Base-by-base conservation (phyloP, 257 asterid genomes). In the Petunia secreta region DNA sequence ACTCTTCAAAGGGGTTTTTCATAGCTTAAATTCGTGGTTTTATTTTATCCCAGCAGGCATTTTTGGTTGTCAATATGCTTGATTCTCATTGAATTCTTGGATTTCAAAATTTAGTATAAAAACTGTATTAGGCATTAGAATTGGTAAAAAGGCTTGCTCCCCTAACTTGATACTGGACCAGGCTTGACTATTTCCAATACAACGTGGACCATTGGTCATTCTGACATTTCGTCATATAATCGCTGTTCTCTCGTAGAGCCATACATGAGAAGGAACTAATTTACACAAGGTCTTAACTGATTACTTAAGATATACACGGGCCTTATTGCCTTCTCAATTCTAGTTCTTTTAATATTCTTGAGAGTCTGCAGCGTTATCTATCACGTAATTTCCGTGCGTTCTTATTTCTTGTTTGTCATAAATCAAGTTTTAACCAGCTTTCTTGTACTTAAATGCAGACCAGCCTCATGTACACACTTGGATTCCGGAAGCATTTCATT, bases 381-480 rank as follows among this genome's bases (percentile, higher is more conserved):
- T 15, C n/a, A 52, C 8, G 15, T 36, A 59, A 9, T 50, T 55
- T 41, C 37, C 16, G 13, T n/a, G 0, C 36, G 44, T 16, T 37
- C 2, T 77, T 6, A 1, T 58, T 13, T 55, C 53, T n/a, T 6
- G 10, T 13, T 54, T 43, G 36, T 40, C 50, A 6, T 16, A 11
- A 7, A 3, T 3, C 38, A 14, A 11, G 41, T 5, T 54, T 50
- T 53, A n/a, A 50, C 4, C 54, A 2, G 6, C 10, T 60, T 34
- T 8, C 43, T 68, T 16, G 10, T 4, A 10, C 81, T 84, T 80
- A 43, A 79, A 75, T 89, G 93, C 97, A 95, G 99, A 90, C 89
- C 15, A 92, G 98, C 87, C 96, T 92, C 5, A 93, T 92, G 99
- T 83, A 93, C 89, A 90, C 89, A 82, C 91, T 95, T 15, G 99